These are phyloP conservation scores for Pistacia atlantica DNA, from an alignment of 345 rosid species.

Conservation along the genomic window DNA sequence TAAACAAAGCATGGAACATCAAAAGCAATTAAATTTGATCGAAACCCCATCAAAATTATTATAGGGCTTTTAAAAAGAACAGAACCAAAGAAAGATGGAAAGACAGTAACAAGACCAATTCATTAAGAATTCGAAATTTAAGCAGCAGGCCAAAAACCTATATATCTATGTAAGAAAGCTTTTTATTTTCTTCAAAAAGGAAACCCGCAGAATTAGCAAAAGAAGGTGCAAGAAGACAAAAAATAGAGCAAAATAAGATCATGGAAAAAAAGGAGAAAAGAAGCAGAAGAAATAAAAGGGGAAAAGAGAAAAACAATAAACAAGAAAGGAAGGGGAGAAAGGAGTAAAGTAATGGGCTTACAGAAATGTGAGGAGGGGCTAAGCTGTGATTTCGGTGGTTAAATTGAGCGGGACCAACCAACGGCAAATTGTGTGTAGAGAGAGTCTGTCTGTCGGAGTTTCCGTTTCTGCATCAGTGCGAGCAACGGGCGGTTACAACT, in stretches of 20 bases:
- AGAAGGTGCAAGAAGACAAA: not conserved
- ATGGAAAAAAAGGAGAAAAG: conserved; percentile 1
- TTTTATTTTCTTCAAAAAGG: no score
- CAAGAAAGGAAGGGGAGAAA: conserved; percentile 1
- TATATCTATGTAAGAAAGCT: not conserved
- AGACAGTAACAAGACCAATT: conserved; percentile 8
- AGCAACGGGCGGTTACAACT: not conserved
- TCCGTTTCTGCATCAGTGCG: not conserved
- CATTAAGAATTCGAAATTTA: not conserved
- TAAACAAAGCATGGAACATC: conserved; percentile 1
- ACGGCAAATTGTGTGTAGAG: conserved; percentile 5
- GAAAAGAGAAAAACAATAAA: not conserved
- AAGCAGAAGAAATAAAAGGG: not conserved
- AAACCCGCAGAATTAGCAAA: not conserved
- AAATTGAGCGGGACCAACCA: conserved; percentile 54
- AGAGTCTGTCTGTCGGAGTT: not conserved
- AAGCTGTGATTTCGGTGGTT: conserved; percentile 53
- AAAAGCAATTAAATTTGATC: not conserved
- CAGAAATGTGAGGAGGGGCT: conserved; percentile 38
- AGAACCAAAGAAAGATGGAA: not conserved
- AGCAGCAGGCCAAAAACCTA: not conserved
- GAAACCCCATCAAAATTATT: not conserved
- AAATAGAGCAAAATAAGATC: conserved; percentile 15
- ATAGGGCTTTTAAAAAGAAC: conserved; percentile 10
- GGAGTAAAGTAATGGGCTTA: conserved; percentile 19